These are phyloP conservation scores for Croton laevigatus DNA, from an alignment of 441 rosid genomes.

Conservation along the genomic window DNA sequence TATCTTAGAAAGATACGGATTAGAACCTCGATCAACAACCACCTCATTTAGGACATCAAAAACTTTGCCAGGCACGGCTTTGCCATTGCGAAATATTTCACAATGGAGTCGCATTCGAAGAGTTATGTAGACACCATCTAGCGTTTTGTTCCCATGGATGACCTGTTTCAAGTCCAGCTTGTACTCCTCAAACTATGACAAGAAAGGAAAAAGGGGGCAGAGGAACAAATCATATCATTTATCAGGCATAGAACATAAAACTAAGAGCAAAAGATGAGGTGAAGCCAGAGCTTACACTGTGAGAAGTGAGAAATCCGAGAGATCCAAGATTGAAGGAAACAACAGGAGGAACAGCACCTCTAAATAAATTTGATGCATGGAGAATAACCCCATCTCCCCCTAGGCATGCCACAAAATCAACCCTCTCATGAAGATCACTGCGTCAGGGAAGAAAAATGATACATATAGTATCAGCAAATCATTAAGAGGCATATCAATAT, in stretches of 20 bases:
- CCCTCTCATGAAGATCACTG: conserved; percentile 96
- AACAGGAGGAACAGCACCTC: conserved; percentile 93
- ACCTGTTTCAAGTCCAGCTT: conserved; percentile 81
- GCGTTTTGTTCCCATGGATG: conserved; percentile 75
- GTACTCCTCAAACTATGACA: conserved; percentile 69
- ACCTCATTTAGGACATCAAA: conserved; percentile 91
- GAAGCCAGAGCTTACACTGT: conserved; percentile 52
- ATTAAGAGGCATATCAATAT: conserved; percentile 11
- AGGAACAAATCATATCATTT: conserved; percentile 12
- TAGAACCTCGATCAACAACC: conserved; percentile 96
- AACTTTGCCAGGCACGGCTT: conserved; percentile 88
- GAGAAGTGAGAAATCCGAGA: conserved; percentile 97
- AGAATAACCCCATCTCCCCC: conserved; percentile 99
- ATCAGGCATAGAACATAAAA: conserved; percentile 11
- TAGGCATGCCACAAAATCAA: conserved; percentile 95
- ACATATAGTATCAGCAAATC: conserved; percentile 16
- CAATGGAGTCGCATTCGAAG: conserved; percentile 92
- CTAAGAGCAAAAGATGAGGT: conserved; percentile 14
- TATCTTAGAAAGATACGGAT: conserved; percentile 96
- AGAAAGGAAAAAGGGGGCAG: conserved; percentile 15
- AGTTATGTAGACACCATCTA: conserved; percentile 95
- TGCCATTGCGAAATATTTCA: conserved; percentile 84
- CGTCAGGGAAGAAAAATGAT: conserved; percentile 21
- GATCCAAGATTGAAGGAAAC: conserved; percentile 97
- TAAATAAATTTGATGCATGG: conserved; percentile 92